phyloP scores from a whole-genome alignment of 2,329 filamentous ascomycete genomes.

The Elsinoe arachidis region DNA sequence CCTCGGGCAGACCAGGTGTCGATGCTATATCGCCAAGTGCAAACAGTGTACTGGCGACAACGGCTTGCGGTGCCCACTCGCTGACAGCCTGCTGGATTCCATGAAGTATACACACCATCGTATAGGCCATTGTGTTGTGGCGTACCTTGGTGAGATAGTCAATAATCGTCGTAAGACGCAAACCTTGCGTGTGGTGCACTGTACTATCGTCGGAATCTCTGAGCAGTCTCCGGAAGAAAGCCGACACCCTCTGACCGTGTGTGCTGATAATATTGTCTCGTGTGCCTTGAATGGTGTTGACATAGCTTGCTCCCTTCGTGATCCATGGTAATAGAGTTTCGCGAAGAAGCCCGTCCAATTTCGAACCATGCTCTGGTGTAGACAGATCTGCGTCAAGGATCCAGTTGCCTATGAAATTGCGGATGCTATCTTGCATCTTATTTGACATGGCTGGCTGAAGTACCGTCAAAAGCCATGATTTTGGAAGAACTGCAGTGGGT shows the following conservation, averaged over 20 bases:
- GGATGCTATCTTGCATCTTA: conserved; percentile 37
- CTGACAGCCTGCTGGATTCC: conserved; percentile 32
- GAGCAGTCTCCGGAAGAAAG: conserved; percentile 29
- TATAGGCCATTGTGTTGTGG: conserved; percentile 25
- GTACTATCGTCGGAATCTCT: conserved; percentile 14
- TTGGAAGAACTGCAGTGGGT: conserved; percentile 24
- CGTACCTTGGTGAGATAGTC: conserved; percentile 23
- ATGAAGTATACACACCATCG: conserved; percentile 35
- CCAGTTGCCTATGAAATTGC: conserved; percentile 40
- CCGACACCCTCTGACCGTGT: conserved; percentile 34
- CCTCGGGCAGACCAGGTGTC: conserved; percentile 34
- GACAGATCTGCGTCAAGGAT: conserved; percentile 29
- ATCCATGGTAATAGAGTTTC: conserved; percentile 40
- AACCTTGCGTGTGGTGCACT: conserved; percentile 13
- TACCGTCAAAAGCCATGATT: conserved; percentile 35
- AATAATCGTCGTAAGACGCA: conserved; percentile 27
- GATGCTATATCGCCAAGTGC: conserved; percentile 30
- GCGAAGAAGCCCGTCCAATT: conserved; percentile 31
- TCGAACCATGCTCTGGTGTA: conserved; percentile 17
- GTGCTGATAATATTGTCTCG: conserved; percentile 27
- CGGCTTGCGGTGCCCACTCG: conserved; percentile 7
- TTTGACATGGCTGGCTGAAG: conserved; percentile 34
- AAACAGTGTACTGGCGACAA: conserved; percentile 24
- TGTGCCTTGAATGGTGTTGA: conserved; percentile 28
- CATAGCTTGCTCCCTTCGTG: conserved; percentile 37